These are phyloP conservation scores for Cairneyella variabilis DNA, from an alignment of 495 filamentous ascomycete genomes.

Conservation along the genomic window DNA sequence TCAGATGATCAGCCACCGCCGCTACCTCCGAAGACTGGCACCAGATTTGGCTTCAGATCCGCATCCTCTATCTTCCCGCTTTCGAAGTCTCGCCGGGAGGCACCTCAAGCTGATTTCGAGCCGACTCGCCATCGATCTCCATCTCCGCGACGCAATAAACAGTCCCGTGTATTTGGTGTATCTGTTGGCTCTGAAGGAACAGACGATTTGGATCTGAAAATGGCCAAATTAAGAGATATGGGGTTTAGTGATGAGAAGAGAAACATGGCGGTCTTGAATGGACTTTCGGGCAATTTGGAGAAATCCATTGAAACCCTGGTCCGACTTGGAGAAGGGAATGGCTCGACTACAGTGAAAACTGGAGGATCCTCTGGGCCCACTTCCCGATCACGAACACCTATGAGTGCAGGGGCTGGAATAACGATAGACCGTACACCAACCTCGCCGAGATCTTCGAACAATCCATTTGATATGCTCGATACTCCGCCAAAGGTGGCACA, in stretches of 20 bases:
- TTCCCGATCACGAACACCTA: slow-evolving; percentile 42
- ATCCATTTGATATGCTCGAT: slow-evolving; percentile 74
- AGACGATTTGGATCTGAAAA: slow-evolving; percentile 60
- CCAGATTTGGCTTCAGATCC: slow-evolving; percentile 72
- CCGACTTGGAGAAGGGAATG: slow-evolving; percentile 65
- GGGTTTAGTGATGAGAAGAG: slow-evolving; percentile 83
- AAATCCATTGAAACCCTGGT: slow-evolving; percentile 79
- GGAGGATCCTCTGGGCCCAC: slow-evolving; percentile 30
- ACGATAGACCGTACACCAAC: slow-evolving; percentile 28
- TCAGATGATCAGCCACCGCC: slow-evolving; percentile 68
- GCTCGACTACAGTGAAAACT: slow-evolving; percentile 28
- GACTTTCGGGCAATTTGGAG: slow-evolving; percentile 77
- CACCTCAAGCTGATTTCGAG: slow-evolving; percentile 22
- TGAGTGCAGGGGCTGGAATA: slow-evolving; percentile 23
- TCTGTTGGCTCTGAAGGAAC: slow-evolving; percentile 14
- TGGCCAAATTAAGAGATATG: slow-evolving; percentile 81
- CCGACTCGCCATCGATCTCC: slow-evolving; percentile 25
- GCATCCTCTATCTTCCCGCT: slow-evolving; percentile 65
- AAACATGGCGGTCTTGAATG: slow-evolving; percentile 74
- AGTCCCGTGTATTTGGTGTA: slow-evolving; percentile 22
- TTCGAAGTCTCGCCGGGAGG: slow-evolving; percentile 39
- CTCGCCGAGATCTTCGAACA: slow-evolving; percentile 46
- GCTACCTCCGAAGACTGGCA: slow-evolving; percentile 76
- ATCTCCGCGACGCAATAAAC: slow-evolving; percentile 32
- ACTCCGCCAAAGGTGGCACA: slow-evolving; percentile 40